Conservation (phyloP, 2,329 filamentous ascomycete species). For the Neofusicoccum kwambonambiense region DNA sequence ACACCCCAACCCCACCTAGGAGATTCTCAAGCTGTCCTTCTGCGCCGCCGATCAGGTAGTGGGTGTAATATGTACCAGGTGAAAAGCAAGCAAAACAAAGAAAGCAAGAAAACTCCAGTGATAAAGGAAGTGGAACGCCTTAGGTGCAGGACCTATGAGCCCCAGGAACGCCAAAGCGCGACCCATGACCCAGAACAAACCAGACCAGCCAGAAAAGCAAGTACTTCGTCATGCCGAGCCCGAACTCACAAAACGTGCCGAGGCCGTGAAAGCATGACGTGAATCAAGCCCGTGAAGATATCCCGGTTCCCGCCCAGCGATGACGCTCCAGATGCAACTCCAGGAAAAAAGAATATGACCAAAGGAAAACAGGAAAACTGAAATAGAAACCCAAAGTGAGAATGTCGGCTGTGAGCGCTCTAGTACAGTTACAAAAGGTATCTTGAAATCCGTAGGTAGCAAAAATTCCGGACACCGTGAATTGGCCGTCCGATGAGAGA, state of each 20-base stretch:
- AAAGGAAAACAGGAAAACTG: not conserved
- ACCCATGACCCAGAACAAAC: not conserved
- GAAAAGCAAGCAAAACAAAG: not conserved
- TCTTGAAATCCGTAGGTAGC: slow-evolving; percentile 14
- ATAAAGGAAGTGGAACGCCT: not conserved
- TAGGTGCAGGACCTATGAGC: not conserved
- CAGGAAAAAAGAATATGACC: not conserved
- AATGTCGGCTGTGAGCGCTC: not conserved
- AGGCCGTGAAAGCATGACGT: slow-evolving; percentile 4
- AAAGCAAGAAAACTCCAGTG: not conserved
- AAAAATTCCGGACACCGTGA: slow-evolving; percentile 9
- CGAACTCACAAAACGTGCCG: slow-evolving; percentile 12
- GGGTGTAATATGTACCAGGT: slow-evolving; percentile 7
- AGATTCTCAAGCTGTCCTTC: no score
- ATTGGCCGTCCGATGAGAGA: slow-evolving; percentile 7
- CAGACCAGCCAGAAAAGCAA: slow-evolving; percentile 6
- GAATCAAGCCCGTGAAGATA: not conserved
- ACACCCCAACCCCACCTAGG: no score
- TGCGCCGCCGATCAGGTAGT: not conserved
- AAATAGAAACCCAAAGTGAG: not conserved
- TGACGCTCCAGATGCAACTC: slow-evolving; percentile 1
- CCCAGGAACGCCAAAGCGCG: slow-evolving; percentile 6
- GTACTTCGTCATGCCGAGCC: slow-evolving; percentile 5
- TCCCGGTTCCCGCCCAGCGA: not conserved
- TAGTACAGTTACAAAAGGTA: slow-evolving; percentile 17